These are phyloP conservation scores for Podospora appendiculata DNA, from an alignment of 495 filamentous ascomycete species.

Conservation along the genomic window DNA sequence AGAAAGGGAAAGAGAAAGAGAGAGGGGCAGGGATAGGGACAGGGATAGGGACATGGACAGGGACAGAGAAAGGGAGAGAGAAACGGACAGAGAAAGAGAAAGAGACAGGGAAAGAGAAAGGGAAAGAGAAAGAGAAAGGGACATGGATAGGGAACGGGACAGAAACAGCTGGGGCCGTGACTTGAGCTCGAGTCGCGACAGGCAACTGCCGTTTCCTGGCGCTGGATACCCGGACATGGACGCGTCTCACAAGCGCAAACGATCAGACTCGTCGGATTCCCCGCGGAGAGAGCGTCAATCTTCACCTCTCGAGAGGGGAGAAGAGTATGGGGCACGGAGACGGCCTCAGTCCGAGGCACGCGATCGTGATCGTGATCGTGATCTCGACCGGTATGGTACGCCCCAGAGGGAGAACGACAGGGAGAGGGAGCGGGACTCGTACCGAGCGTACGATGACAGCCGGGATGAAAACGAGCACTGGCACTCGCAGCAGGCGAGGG, in stretches of 20 bases:
- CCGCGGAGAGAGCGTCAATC: slow-evolving; percentile 22
- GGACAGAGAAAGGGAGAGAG: background rate
- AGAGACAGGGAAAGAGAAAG: background rate
- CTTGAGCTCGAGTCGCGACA: slow-evolving; percentile 23
- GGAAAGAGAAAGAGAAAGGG: background rate
- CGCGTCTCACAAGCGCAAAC: slow-evolving; percentile 45
- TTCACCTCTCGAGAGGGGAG: slow-evolving; percentile 16
- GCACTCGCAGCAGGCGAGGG: slow-evolving; percentile 33
- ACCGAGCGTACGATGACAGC: slow-evolving; percentile 28
- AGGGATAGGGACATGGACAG: slow-evolving; percentile 3
- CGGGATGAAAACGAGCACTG: slow-evolving; percentile 35
- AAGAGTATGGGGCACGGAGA: slow-evolving; percentile 15
- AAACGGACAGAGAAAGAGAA: background rate
- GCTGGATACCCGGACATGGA: slow-evolving; percentile 32
- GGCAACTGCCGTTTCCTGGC: slow-evolving; percentile 25
- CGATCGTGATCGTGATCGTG: slow-evolving; percentile 14
- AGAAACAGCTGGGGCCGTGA: slow-evolving; percentile 21
- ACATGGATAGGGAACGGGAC: background rate
- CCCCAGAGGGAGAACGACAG: slow-evolving; percentile 1
- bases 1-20: slow-evolving; percentile 5
- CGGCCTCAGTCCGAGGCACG: slow-evolving; percentile 30
- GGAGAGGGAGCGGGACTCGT: slow-evolving; percentile 23
- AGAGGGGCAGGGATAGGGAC: background rate
- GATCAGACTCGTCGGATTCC: slow-evolving; percentile 36
- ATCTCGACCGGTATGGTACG: slow-evolving; percentile 15